Base-by-base conservation (phyloP, 805 yeast species). In the Kodamaea laetipori region DNA sequence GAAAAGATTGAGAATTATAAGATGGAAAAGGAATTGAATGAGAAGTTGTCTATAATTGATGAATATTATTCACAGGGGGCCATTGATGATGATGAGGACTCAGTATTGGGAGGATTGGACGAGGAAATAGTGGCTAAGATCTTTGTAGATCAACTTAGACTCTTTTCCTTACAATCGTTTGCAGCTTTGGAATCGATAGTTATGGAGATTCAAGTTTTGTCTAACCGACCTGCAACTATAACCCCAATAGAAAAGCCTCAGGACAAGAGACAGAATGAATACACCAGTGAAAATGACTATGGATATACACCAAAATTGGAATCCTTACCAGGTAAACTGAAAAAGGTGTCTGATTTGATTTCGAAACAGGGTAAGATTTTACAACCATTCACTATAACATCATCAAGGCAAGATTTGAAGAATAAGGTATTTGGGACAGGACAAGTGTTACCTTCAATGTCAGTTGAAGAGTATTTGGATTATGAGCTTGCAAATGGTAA, bases 361-460 rank as follows among this genome's bases (percentile, higher is more conserved):
- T 77, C 88, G 0, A 77, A 80, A 44, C 77, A 77, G 30, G 98
- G 98, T 2, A 85, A 84, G 60, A 84, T 92, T 4, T 63, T 86
- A 24, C 77, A 85, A 53, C 97, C 97, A 8, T 94, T 92, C 63
- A 86, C 92, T 0, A 74, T 92, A 12, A 79, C 83, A 7, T 52
- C 59, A 1, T 66, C 74, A 33, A 74, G 80, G 46, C 80, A 79
- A 27, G 78, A 82, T 36, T 51, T 88, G 12, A 70, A 75, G 45
- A 67, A 73, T 24, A 78, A 82, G 54, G 97, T 90, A 0, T 81
- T 78, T 53, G 97, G 97, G 1, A 88, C 95, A 2, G 99, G 97
- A 1, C 97, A 94, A 64, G 81, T 76, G 18, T 72, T 92, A 21
- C 99, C 99, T 2, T 88, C 97, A 0, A 88, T 94, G 94, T 73